Conservation (phyloP, 2,329 filamentous ascomycete species). For the Monilinia fructigena region DNA sequence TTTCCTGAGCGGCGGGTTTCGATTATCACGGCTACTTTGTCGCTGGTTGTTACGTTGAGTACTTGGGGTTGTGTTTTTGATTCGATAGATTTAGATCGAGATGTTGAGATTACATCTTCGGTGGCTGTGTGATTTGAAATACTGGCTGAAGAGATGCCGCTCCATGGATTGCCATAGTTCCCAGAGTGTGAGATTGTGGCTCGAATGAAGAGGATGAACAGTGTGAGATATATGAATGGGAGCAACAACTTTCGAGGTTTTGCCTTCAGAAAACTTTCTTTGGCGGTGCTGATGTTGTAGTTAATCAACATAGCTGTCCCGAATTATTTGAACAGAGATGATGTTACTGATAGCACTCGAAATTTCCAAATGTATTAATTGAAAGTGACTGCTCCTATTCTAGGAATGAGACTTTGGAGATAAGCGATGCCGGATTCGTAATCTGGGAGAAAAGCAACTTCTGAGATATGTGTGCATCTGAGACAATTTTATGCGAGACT, state of each 20-base stretch:
- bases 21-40: constrained; percentile 43
- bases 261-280: constrained; percentile 18
- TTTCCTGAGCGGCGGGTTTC: constrained; percentile 41
- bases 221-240: constrained; percentile 11
- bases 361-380: neutral
- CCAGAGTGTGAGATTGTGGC: constrained; percentile 11
- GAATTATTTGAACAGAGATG: neutral
- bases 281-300: constrained; percentile 10
- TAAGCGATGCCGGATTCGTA: constrained; percentile 4
- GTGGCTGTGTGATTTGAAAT: neutral
- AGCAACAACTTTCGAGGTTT: constrained; percentile 20
- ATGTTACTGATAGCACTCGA: neutral
- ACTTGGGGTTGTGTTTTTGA: constrained; percentile 18
- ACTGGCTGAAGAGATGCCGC: neutral
- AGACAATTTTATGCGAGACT: constrained; percentile 9
- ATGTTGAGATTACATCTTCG: neutral
- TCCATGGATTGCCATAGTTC: neutral
- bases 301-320: constrained; percentile 15
- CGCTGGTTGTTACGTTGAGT: constrained; percentile 33
- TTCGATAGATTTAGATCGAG: neutral
- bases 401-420: neutral
- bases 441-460: neutral
- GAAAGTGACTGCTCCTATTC: neutral
- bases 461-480: constrained; percentile 17
- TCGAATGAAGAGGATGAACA: constrained; percentile 16